A percentile compares a stretch with the other conserved stretches of the same genome.
Evolutionary conservation across 495 filamentous ascomycete genomes (phyloP).

Genomic region (Gamarada debralockiae): DNA sequence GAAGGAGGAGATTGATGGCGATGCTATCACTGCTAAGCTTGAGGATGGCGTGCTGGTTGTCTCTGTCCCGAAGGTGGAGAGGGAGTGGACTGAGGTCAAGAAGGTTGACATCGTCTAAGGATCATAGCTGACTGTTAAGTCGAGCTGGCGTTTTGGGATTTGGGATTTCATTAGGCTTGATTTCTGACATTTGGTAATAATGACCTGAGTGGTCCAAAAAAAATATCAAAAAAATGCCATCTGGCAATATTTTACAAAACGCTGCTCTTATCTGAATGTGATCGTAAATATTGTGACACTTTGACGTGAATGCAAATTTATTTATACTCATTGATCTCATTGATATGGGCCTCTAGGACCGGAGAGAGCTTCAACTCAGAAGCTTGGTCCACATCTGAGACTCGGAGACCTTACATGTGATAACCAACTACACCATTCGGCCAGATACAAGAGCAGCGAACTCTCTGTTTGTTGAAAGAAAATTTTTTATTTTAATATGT

Average conservation of each 20-base stretch:
- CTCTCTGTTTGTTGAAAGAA: too few species aligned
- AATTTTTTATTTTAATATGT: too few species aligned
- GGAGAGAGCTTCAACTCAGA: too few species aligned
- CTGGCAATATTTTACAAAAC: too few species aligned
- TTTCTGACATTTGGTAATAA: slow-evolving; percentile 4
- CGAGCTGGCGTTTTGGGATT: slow-evolving; percentile 4
- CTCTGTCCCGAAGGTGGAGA: slow-evolving; percentile 64
- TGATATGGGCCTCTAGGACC: too few species aligned
- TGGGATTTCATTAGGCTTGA: neutral
- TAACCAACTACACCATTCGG: slow-evolving; percentile 15
- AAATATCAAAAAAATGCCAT: slow-evolving; percentile 19
- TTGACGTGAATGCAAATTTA: too few species aligned
- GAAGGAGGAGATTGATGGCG: slow-evolving; percentile 59
- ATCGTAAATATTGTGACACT: too few species aligned
- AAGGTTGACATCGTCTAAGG: slow-evolving; percentile 54
- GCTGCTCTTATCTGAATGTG: too few species aligned
- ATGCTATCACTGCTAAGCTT: slow-evolving; percentile 64
- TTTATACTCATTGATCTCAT: too few species aligned
- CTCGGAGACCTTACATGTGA: too few species aligned
- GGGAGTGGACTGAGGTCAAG: slow-evolving; percentile 54
- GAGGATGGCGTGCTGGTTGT: slow-evolving; percentile 58
- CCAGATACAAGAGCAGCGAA: neutral
- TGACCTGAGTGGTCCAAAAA: slow-evolving; percentile 13
- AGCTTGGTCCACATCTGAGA: too few species aligned
- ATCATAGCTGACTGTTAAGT: slow-evolving; percentile 3